Conservation (phyloP, 1,139 yeast genomes). For the Pichia sp. region DNA sequence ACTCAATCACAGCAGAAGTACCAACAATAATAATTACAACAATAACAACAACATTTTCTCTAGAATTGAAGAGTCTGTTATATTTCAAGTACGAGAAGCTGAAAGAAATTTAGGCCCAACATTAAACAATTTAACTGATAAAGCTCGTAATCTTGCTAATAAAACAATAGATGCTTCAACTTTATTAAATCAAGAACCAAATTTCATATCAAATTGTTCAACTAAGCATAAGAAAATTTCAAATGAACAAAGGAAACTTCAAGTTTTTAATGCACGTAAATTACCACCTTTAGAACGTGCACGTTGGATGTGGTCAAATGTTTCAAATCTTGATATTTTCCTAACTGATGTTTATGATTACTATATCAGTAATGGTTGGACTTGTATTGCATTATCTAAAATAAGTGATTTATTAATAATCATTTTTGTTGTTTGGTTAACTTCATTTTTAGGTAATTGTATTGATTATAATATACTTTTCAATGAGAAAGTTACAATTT, state of each 20-base stretch:
- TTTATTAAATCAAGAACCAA: constrained; percentile 10
- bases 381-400: constrained; percentile 63
- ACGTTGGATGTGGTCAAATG: constrained; percentile 93
- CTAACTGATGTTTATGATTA: constrained; percentile 76
- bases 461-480: constrained; percentile 45
- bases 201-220: constrained; percentile 10
- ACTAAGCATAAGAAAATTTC: neutral
- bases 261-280: constrained; percentile 2
- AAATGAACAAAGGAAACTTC: neutral
- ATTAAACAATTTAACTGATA: constrained; percentile 20
- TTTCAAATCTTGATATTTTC: constrained; percentile 82
- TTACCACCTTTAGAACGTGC: constrained; percentile 65
- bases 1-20: no score
- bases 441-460: constrained; percentile 79
- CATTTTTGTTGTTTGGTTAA: constrained; percentile 67
- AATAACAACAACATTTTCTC: constrained; percentile 2
- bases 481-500: constrained; percentile 20
- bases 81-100: constrained; percentile 17
- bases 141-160: constrained; percentile 24
- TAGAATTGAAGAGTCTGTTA: constrained; percentile 15
- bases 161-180: constrained; percentile 24
- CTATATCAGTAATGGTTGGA: constrained; percentile 77
- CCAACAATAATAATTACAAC: no score
- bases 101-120: constrained; percentile 17
- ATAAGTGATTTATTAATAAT: constrained; percentile 63